A percentile compares a stretch with the other conserved stretches of the same genome.
Evolutionary conservation across 805 yeast species (phyloP).

Genomic region (Limtongia smithiae): DNA sequence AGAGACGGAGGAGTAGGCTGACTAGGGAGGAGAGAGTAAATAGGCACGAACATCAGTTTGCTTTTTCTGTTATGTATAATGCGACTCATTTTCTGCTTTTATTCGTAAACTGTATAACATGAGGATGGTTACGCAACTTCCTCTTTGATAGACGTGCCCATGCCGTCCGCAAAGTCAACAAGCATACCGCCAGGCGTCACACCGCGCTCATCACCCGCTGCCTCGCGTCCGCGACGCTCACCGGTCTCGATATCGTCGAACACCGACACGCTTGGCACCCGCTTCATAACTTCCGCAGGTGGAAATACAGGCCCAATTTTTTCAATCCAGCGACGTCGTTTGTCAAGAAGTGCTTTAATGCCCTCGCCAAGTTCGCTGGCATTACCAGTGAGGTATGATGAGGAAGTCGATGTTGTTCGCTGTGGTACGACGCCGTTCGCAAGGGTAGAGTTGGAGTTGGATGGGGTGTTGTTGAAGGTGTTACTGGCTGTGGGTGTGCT

Average conservation of each 20-base stretch:
- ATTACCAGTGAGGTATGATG: slow-evolving; percentile 29
- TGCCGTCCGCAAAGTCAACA: no score
- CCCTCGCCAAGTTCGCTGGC: slow-evolving; percentile 57
- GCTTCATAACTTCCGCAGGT: slow-evolving; percentile 63
- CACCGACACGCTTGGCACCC: slow-evolving; percentile 64
- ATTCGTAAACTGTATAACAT: background rate
- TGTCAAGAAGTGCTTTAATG: slow-evolving; percentile 73
- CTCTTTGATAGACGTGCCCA: no score
- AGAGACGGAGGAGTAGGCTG: slow-evolving; percentile 17
- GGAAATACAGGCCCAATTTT: slow-evolving; percentile 84
- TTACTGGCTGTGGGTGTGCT: no score
- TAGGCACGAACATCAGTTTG: background rate
- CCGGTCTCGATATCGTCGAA: slow-evolving; percentile 42
- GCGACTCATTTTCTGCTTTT: background rate
- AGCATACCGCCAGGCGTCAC: background rate
- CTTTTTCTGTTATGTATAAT: background rate
- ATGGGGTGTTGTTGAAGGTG: no score
- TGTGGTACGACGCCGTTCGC: slow-evolving; percentile 39
- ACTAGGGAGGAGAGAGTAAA: no score
- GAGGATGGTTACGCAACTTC: no score
- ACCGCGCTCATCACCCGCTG: background rate
- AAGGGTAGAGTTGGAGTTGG: no score
- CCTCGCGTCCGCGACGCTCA: no score
- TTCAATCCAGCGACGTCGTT: slow-evolving; percentile 81
- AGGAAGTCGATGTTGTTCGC: no score